Conservation (phyloP, 2,329 filamentous ascomycete genomes). For the Xylariales sp. region DNA sequence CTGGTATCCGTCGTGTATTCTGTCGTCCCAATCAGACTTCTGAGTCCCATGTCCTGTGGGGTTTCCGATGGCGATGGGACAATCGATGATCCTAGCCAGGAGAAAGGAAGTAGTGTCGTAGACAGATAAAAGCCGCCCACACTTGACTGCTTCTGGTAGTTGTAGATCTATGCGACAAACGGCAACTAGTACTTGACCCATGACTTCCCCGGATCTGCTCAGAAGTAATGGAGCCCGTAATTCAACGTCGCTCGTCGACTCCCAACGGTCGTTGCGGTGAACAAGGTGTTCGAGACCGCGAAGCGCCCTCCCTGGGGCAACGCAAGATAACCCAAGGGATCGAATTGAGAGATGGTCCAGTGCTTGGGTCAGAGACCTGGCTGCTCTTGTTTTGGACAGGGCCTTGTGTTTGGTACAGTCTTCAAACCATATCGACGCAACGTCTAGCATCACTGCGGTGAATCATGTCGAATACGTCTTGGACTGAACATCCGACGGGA, state of each 20-base stretch:
- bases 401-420: no score
- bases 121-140: constrained; percentile 6
- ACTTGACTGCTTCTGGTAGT: constrained; percentile 1
- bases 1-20: constrained; percentile 4
- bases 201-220: constrained; percentile 8
- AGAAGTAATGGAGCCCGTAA: background rate
- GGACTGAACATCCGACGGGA: no score
- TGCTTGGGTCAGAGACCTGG: background rate
- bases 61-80: background rate
- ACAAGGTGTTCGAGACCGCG: background rate
- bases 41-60: constrained; percentile 1
- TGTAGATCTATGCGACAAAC: constrained; percentile 2
- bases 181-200: constrained; percentile 7
- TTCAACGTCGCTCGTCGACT: background rate
- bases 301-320: background rate
- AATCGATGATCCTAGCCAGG: constrained; percentile 1
- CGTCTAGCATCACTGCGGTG: no score
- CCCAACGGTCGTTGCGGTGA: background rate
- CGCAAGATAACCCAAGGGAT: background rate
- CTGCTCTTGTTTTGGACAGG: no score
- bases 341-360: background rate
- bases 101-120: constrained; percentile 4
- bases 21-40: constrained; percentile 3
- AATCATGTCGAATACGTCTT: no score
- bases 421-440: no score